Evolutionary conservation across 257 asterid species (phyloP), one percentile per base, ranked within the genome.

Genomic region (Nicotiana attenuata): DNA sequence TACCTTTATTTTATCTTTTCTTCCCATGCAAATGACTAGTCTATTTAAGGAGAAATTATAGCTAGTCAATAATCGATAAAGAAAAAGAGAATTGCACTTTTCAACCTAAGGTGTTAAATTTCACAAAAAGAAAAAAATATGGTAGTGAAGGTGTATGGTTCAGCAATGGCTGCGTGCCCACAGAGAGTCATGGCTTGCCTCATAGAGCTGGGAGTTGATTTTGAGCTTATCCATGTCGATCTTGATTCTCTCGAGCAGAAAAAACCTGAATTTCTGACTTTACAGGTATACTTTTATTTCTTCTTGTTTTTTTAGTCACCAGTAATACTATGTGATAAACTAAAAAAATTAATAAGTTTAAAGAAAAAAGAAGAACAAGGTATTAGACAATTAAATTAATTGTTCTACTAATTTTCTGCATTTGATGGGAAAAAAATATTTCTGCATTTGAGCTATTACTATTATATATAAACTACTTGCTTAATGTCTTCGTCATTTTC

Each of bases 121-220:
- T 77, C 7, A 28, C 31, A 10, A 11, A 68, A 41, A 6, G 5
- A 1, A 52, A 14, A 3, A 28, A 28, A 28, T n/a, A 60, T 92
- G 97, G 94, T 82, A 56, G 96, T 93, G 19, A 94, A 92, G 84
- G 92, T 93, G 65, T 89, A 89, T 50, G 97, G 98, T 26, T 86
- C 96, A 50, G 88, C 90, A 35, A 80, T 84, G 55, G 91, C 93
- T 69, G 91, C 94, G 73, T 92, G 97, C 86, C 90, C 98, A 10
- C 98, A 89, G 22, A 91, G 98, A 84, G 97, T 93, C 64, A 73
- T 94, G 85, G 82, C 87, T 47, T 92, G 97, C 65, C 94, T 94
- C 2, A 0, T 85, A 2, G 96, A 94, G 83, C 85, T 91, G 83
- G 97, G 92, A 1, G 75, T 91, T 3, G 86, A 92, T 35, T 92